Conservation (phyloP, 768 basidiomycete genomes). For the Cystofilobasidium ferigula region DNA sequence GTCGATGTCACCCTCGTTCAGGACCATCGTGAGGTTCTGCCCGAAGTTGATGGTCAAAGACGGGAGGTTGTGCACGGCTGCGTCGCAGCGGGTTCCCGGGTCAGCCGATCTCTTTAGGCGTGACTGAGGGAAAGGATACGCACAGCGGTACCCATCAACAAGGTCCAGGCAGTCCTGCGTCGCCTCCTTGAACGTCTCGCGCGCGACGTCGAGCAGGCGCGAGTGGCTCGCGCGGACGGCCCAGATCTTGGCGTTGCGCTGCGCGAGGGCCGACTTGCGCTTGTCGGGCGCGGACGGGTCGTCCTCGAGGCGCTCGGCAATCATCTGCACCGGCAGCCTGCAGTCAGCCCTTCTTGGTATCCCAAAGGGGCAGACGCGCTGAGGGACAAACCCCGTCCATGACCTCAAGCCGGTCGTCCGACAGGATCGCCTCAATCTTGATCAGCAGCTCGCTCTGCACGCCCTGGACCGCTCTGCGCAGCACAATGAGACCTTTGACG, state of each 20-base stretch:
- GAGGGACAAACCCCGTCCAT: conserved; percentile 45
- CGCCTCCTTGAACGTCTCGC: conserved; percentile 87
- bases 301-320: conserved; percentile 20
- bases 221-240: conserved; percentile 80
- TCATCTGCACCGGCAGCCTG: background rate
- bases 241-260: conserved; percentile 68
- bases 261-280: conserved; percentile 13
- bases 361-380: background rate
- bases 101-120: too few species aligned
- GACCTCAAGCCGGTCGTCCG: conserved; percentile 56
- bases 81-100: conserved; percentile 26
- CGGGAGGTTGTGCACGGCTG: conserved; percentile 56
- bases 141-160: conserved; percentile 15
- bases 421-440: conserved; percentile 60
- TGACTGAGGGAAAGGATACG: background rate
- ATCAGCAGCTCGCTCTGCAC: conserved; percentile 52
- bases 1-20: conserved; percentile 59
- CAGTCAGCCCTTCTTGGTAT: background rate
- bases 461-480: conserved; percentile 54
- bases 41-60: conserved; percentile 54
- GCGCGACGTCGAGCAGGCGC: conserved; percentile 79
- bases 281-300: background rate
- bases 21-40: conserved; percentile 49
- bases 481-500: conserved; percentile 54
- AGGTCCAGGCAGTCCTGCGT: conserved; percentile 57